phyloP scores from a whole-genome alignment of 2,329 filamentous ascomycete genomes.

The Colletotrichum sp. region DNA sequence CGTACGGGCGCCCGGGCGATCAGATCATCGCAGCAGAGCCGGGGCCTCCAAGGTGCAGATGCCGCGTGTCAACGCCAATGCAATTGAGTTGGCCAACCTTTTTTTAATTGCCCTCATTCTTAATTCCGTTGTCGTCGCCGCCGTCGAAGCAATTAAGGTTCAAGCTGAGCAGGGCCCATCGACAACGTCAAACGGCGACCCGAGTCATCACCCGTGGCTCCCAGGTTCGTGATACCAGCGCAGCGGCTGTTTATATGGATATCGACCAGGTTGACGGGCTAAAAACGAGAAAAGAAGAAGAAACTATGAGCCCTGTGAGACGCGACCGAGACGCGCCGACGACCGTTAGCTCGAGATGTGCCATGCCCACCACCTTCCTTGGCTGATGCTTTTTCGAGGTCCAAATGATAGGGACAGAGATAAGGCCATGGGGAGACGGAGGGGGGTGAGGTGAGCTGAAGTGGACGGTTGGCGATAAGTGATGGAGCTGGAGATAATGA shows the following conservation, averaged over 20 bases:
- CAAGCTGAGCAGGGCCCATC: not conserved
- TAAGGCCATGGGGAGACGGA: not conserved
- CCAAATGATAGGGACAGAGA: not conserved
- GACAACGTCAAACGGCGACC: not conserved
- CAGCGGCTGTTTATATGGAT: not conserved
- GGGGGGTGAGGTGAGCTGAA: not conserved
- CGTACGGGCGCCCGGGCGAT: slow-evolving; percentile 5
- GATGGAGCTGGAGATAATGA: not conserved
- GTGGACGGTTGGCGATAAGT: not conserved
- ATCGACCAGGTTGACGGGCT: not conserved
- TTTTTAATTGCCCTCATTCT: not conserved
- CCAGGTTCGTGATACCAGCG: not conserved
- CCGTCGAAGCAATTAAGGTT: not conserved
- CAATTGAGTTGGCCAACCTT: not conserved
- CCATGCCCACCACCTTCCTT: not conserved
- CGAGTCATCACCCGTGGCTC: slow-evolving; percentile 7
- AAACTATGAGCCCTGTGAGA: not conserved
- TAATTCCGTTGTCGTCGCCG: not conserved
- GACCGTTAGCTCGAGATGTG: not conserved
- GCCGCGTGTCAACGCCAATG: slow-evolving; percentile 8
- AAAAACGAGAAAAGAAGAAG: not conserved
- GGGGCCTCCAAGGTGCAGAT: not conserved
- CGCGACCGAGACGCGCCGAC: slow-evolving; percentile 10
- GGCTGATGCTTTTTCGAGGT: not conserved
- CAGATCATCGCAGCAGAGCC: slow-evolving; percentile 10